phyloP scores from a whole-genome alignment of 176 grass and related monocot genomes.

The Areca catechu region DNA sequence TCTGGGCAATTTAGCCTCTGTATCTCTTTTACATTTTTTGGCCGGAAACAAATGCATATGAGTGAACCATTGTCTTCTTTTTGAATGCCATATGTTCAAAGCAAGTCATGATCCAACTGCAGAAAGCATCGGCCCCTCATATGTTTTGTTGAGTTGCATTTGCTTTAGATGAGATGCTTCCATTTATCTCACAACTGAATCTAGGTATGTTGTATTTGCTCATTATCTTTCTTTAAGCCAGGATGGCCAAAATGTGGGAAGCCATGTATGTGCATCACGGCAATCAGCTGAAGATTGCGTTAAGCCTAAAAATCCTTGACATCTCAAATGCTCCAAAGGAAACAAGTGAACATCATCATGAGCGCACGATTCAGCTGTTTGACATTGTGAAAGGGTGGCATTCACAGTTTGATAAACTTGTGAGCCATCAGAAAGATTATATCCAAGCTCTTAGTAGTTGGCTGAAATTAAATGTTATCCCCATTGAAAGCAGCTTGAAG shows the following conservation, averaged over 20 bases:
- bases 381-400: conserved; percentile 69
- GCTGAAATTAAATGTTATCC: conserved; percentile 82
- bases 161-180: too few species aligned
- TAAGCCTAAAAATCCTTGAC: conserved; percentile 57
- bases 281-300: conserved; percentile 51
- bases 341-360: conserved; percentile 68
- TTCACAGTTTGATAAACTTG: conserved; percentile 52
- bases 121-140: too few species aligned
- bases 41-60: too few species aligned
- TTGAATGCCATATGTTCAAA: too few species aligned
- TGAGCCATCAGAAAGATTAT: conserved; percentile 73
- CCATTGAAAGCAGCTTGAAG: conserved; percentile 92
- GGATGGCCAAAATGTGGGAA: conserved; percentile 96
- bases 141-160: too few species aligned
- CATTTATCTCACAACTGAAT: too few species aligned
- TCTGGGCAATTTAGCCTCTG: too few species aligned
- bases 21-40: too few species aligned
- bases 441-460: conserved; percentile 63
- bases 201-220: conserved; percentile 11
- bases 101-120: too few species aligned
- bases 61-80: too few species aligned
- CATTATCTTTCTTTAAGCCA: conserved; percentile 29
- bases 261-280: conserved; percentile 60
- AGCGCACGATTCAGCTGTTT: conserved; percentile 58
- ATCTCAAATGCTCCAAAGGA: conserved; percentile 59